A percentile compares a stretch with the other conserved stretches of the same genome.
Evolutionary conservation across 371 early-diverging fungal genomes (phyloP).

Genomic region (Mucor plumbeus): DNA sequence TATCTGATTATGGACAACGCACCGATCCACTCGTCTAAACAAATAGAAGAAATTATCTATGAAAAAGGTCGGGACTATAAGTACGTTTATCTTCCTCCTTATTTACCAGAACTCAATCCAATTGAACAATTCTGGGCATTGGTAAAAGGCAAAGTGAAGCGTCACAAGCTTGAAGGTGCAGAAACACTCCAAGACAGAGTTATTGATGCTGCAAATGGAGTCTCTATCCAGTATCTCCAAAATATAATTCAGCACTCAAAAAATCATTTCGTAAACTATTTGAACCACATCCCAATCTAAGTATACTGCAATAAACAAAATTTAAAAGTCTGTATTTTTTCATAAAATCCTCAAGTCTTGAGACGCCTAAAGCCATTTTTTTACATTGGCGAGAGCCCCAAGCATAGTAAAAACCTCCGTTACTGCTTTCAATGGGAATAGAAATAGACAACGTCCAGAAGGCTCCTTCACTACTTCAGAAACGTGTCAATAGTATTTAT

Average conservation of each 20-base stretch:
- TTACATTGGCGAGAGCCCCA: not conserved
- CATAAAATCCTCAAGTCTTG: not conserved
- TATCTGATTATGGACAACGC: slow-evolving; percentile 16
- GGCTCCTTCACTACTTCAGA: slow-evolving; percentile 5
- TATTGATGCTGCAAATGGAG: slow-evolving; percentile 17
- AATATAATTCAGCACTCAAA: slow-evolving; percentile 21
- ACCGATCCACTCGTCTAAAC: slow-evolving; percentile 1
- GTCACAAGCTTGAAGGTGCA: slow-evolving; percentile 15
- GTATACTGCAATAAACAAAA: too few relatives aligned
- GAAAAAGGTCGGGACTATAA: slow-evolving; percentile 11
- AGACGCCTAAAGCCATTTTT: not conserved
- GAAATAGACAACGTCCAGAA: not conserved
- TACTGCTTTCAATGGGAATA: slow-evolving; percentile 5
- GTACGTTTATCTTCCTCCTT: slow-evolving; percentile 7
- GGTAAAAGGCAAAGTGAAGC: slow-evolving; percentile 18
- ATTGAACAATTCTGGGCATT: slow-evolving; percentile 20
- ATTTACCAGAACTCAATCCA: slow-evolving; percentile 8
- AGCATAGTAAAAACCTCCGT: not conserved
- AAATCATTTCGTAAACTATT: slow-evolving; percentile 19
- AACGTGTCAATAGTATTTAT: slow-evolving; percentile 1
- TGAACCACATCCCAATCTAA: slow-evolving; percentile 11
- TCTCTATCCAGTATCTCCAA: slow-evolving; percentile 19
- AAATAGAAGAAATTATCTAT: slow-evolving; percentile 7
- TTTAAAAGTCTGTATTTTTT: too few relatives aligned
- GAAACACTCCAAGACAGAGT: slow-evolving; percentile 18